Evolutionary conservation across 2,329 filamentous ascomycete genomes (phyloP).

Genomic region (Achaetomium macrosporum): DNA sequence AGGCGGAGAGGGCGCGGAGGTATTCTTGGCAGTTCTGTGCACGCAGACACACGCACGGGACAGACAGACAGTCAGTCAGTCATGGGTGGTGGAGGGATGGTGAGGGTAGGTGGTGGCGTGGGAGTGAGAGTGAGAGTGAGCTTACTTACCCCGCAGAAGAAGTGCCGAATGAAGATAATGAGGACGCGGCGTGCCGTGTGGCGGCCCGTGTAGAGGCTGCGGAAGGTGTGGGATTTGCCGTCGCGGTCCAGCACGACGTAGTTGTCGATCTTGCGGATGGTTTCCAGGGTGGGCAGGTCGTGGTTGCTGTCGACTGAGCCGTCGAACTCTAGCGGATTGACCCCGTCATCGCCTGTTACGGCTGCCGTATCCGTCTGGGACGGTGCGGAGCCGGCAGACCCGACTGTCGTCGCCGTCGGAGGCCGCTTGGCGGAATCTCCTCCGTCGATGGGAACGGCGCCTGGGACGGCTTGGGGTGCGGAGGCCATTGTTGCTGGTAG

Average conservation of each 20-base stretch:
- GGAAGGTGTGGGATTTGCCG: conserved; percentile 56
- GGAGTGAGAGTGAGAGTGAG: neutral
- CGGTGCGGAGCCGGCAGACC: neutral
- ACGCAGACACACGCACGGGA: no score
- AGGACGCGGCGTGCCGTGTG: conserved; percentile 54
- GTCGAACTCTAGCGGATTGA: conserved; percentile 43
- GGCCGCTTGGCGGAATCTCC: neutral
- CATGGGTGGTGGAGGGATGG: neutral
- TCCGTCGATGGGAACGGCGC: neutral
- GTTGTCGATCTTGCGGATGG: conserved; percentile 46
- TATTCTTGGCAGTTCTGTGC: conserved; percentile 74
- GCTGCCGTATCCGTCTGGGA: neutral
- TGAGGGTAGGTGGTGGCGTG: neutral
- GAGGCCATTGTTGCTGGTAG: no score
- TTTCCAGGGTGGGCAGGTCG: conserved; percentile 45
- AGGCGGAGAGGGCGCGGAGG: conserved; percentile 54
- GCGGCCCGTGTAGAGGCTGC: conserved; percentile 53
- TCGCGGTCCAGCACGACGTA: conserved; percentile 56
- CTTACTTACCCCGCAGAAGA: conserved; percentile 67
- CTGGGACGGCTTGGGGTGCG: no score
- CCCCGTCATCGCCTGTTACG: conserved; percentile 6
- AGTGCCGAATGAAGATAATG: conserved; percentile 70
- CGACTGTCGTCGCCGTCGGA: conserved; percentile 1
- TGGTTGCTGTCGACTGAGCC: conserved; percentile 52
- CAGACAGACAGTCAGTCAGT: no score